Base-by-base conservation (phyloP, 371 early-diverging fungal genomes). In the Syncephalastrum sp. region DNA sequence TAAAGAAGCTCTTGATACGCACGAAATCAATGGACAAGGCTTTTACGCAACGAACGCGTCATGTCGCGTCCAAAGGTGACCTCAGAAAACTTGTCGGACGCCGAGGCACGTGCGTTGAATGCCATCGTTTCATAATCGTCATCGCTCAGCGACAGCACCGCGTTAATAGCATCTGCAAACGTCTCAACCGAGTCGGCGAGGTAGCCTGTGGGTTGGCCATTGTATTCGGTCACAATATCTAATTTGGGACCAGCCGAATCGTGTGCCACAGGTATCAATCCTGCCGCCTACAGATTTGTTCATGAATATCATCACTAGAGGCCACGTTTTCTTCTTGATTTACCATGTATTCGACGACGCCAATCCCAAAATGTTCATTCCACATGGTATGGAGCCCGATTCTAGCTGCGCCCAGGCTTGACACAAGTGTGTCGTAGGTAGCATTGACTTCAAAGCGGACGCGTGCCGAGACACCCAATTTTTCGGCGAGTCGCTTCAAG, bases 351-450 rank as follows among this genome's bases (percentile, higher is more conserved):
- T 98, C 99, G 2, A 98, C 93, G 43, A 97, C 85, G 21, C 92
- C 88, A 63, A 98, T 98, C 15, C 99, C 99, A 77, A 98, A 98
- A 67, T 98, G 99, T 65, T 98, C 99, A 62, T 97, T 89, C 73
- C 82, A 78, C 99, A 98, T 98, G 14, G 97, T 91, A 65, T 97
- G 97, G 17, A 98, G 51, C 0, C 97, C 99, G 42, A 96, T 72
- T 48, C 77, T 75, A n/a, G 88, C 82, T 10, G 53, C 63, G 2
- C 75, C 66, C 14, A 96, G 63, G 61, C 83, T 79, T 0, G 68
- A 65, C 12, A 79, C 74, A 0, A 96, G 79, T 4, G 74, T 74
- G 38, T 72, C 62, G 70, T 87, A 94, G 0, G 89, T 60, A 3
- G 91, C 95, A 71, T 98, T 97, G 33, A 87, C 69, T n/a, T 90